These are phyloP conservation scores for Brassica carinata DNA, from an alignment of 345 rosid genomes.

Conservation along the genomic window DNA sequence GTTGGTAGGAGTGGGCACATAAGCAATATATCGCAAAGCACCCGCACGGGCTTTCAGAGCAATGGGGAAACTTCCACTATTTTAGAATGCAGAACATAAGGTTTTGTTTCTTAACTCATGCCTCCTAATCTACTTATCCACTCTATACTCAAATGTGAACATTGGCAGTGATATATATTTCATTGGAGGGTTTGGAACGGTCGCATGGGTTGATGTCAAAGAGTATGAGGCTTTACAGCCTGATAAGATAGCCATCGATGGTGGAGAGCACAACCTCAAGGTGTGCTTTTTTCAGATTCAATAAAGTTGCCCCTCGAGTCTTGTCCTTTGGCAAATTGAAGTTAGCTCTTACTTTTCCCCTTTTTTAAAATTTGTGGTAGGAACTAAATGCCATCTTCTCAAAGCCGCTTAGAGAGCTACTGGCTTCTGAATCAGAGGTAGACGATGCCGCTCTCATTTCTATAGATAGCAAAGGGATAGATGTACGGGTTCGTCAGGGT, in stretches of 20 bases:
- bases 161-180: conserved; percentile 84
- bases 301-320: not conserved
- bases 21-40: conserved; percentile 87
- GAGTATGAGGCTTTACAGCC: conserved; percentile 84
- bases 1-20: conserved; percentile 92
- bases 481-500: conserved; percentile 91
- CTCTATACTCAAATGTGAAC: not conserved
- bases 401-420: conserved; percentile 70
- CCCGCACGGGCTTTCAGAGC: conserved; percentile 88
- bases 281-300: conserved; percentile 36
- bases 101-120: conserved; percentile 43
- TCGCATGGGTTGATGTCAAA: conserved; percentile 96
- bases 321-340: not conserved
- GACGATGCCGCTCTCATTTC: conserved; percentile 97
- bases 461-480: conserved; percentile 94
- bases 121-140: not conserved
- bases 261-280: conserved; percentile 90
- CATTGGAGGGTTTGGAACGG: conserved; percentile 98
- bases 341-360: not conserved
- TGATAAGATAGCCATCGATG: conserved; percentile 92
- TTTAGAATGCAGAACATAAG: conserved; percentile 95
- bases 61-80: conserved; percentile 97
- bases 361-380: conserved; percentile 38
- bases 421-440: conserved; percentile 67
- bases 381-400: conserved; percentile 85